phyloP scores from a whole-genome alignment of 805 yeast species.

The Yamadazyma philogaea region DNA sequence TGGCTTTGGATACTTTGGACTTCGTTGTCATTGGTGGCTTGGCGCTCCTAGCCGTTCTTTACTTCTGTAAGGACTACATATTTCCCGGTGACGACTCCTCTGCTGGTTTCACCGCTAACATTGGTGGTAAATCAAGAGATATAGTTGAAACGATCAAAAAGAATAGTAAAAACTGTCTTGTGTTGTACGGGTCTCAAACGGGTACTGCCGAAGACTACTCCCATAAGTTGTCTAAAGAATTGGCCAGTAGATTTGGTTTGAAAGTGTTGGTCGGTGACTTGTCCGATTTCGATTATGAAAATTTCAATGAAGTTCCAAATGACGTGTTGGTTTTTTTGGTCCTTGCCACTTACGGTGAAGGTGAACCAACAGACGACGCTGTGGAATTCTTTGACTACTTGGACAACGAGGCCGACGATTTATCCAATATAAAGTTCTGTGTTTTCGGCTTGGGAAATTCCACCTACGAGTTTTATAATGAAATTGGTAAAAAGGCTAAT shows the following conservation, averaged over 20 bases:
- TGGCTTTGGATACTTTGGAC: slow-evolving; percentile 73
- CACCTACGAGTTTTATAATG: slow-evolving; percentile 89
- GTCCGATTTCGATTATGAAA: slow-evolving; percentile 84
- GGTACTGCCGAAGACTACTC: slow-evolving; percentile 99
- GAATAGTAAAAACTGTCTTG: slow-evolving; percentile 70
- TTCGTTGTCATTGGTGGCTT: slow-evolving; percentile 63
- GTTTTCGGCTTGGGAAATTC: slow-evolving; percentile 93
- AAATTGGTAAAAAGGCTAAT: slow-evolving; percentile 64
- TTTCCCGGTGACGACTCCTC: slow-evolving; percentile 29
- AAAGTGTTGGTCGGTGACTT: slow-evolving; percentile 83
- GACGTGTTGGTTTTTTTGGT: slow-evolving; percentile 63
- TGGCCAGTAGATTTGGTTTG: slow-evolving; percentile 75
- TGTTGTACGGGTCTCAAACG: slow-evolving; percentile 92
- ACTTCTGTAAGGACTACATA: slow-evolving; percentile 60
- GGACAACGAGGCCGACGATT: slow-evolving; percentile 52
- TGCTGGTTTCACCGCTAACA: slow-evolving; percentile 29
- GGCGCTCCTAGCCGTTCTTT: slow-evolving; percentile 61
- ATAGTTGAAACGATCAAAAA: slow-evolving; percentile 53
- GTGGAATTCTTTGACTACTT: slow-evolving; percentile 69
- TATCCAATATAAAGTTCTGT: slow-evolving; percentile 61
- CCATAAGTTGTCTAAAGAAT: slow-evolving; percentile 83
- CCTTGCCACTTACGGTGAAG: slow-evolving; percentile 95
- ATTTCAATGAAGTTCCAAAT: slow-evolving; percentile 59
- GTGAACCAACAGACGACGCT: slow-evolving; percentile 98
- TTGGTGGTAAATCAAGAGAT: slow-evolving; percentile 48